phyloP scores from a whole-genome alignment of 305 asterid genomes.

The Fraxinus platypoda region DNA sequence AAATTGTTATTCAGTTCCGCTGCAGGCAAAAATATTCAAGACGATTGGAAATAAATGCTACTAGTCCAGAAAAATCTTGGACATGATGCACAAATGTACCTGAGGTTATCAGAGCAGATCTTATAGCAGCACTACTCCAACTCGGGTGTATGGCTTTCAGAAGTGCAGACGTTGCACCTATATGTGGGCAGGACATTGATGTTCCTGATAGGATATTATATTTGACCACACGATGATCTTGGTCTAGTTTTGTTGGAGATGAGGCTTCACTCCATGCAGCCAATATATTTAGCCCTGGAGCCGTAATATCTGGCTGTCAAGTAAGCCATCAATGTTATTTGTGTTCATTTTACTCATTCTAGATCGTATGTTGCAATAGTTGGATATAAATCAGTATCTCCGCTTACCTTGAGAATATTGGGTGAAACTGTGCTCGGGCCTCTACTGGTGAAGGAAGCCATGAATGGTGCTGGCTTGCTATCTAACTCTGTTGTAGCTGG shows the following conservation, averaged over 20 bases:
- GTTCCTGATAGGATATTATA: slow-evolving; percentile 78
- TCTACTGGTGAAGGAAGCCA: slow-evolving; percentile 80
- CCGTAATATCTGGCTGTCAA: slow-evolving; percentile 84
- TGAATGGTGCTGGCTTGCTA: slow-evolving; percentile 68
- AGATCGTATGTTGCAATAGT: not conserved
- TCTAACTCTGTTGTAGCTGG: slow-evolving; percentile 49
- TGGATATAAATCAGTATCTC: not conserved
- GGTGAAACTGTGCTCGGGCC: slow-evolving; percentile 72
- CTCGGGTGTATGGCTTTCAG: slow-evolving; percentile 77
- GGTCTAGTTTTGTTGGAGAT: slow-evolving; percentile 57
- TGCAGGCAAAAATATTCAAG: slow-evolving; percentile 24
- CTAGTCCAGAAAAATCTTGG: not conserved
- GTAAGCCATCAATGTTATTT: not conserved
- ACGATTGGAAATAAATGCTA: not conserved
- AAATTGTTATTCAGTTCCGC: slow-evolving; percentile 57
- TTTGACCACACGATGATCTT: slow-evolving; percentile 54
- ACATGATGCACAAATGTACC: slow-evolving; percentile 34
- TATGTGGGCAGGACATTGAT: slow-evolving; percentile 95
- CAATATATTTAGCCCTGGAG: slow-evolving; percentile 79
- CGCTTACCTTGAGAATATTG: slow-evolving; percentile 68
- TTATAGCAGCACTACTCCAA: slow-evolving; percentile 93
- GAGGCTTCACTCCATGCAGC: slow-evolving; percentile 92
- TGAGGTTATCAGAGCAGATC: slow-evolving; percentile 84
- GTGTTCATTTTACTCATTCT: not conserved
- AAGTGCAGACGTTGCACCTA: slow-evolving; percentile 67